Conservation (phyloP, 495 filamentous ascomycete species). For the Bombardia bombarda region DNA sequence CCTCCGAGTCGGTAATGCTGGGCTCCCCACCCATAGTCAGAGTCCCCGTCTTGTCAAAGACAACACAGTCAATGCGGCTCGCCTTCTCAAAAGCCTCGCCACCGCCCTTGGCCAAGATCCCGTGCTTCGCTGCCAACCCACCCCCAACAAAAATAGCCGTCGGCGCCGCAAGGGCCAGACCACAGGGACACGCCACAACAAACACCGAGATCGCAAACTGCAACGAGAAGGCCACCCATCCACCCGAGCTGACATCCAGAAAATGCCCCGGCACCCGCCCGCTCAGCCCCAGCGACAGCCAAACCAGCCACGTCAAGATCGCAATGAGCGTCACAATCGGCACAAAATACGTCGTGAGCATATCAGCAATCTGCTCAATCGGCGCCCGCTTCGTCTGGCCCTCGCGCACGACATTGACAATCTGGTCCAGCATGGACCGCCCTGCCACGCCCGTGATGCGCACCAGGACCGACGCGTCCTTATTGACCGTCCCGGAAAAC, state of each 20-base stretch:
- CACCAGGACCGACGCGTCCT: conserved; percentile 60
- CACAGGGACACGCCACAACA: conserved; percentile 91
- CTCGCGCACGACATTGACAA: conserved; percentile 82
- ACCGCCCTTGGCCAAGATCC: conserved; percentile 90
- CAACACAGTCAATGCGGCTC: conserved; percentile 73
- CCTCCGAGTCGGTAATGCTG: conserved; percentile 63
- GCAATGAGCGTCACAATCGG: conserved; percentile 76
- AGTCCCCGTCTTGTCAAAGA: conserved; percentile 96
- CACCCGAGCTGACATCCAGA: conserved; percentile 56
- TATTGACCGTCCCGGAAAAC: conserved; percentile 82
- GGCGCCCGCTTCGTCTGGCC: conserved; percentile 84
- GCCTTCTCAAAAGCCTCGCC: conserved; percentile 95
- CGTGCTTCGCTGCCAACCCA: conserved; percentile 77
- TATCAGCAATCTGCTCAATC: conserved; percentile 76
- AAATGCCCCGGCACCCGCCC: conserved; percentile 60
- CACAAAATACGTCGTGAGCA: conserved; percentile 82
- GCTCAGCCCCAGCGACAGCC: conserved; percentile 68
- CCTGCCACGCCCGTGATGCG: conserved; percentile 63
- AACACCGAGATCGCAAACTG: conserved; percentile 94
- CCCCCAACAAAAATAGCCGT: conserved; percentile 90
- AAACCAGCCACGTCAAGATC: conserved; percentile 73
- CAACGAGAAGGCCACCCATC: conserved; percentile 81
- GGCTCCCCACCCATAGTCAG: conserved; percentile 80
- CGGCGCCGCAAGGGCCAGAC: conserved; percentile 83
- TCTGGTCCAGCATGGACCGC: conserved; percentile 84